Evolutionary conservation across 495 filamentous ascomycete species (phyloP).

Genomic region (Penicillium dipodomyicola): DNA sequence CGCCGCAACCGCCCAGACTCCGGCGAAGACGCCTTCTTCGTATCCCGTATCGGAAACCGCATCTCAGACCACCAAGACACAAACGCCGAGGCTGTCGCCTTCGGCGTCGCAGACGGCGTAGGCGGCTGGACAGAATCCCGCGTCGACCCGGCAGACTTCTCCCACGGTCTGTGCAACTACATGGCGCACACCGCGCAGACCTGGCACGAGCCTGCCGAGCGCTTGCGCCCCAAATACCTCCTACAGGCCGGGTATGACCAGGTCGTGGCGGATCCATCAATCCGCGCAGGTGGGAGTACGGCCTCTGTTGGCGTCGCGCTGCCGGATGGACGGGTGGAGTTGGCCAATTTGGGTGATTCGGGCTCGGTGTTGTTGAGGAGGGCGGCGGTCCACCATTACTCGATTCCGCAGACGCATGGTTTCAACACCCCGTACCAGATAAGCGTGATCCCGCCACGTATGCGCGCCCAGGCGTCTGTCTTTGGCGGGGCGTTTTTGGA

Average conservation of each 20-base stretch:
- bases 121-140: conserved; percentile 90
- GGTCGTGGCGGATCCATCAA: conserved; percentile 66
- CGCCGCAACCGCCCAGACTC: conserved; percentile 61
- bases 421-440: conserved; percentile 98
- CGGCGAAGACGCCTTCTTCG: conserved; percentile 96
- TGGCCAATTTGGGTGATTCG: conserved; percentile 98
- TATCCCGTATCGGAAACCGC: conserved; percentile 62
- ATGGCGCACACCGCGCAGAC: conserved; percentile 73
- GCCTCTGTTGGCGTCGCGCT: conserved; percentile 76
- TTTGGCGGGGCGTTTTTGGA: conserved; percentile 79
- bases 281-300: conserved; percentile 84
- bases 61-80: conserved; percentile 16
- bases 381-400: conserved; percentile 78
- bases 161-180: conserved; percentile 87
- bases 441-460: conserved; percentile 76
- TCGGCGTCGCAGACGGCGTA: conserved; percentile 92
- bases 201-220: conserved; percentile 37
- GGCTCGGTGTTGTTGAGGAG: conserved; percentile 83
- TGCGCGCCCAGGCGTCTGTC: conserved; percentile 68
- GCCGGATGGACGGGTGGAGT: conserved; percentile 68
- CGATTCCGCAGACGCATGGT: conserved; percentile 85
- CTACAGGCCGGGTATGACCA: conserved; percentile 79
- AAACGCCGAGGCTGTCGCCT: conserved; percentile 55
- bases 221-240: conserved; percentile 64
- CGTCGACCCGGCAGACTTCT: conserved; percentile 92